phyloP scores from a whole-genome alignment of 1,284 basidiomycete species.

The Rugosomyces carneus region DNA sequence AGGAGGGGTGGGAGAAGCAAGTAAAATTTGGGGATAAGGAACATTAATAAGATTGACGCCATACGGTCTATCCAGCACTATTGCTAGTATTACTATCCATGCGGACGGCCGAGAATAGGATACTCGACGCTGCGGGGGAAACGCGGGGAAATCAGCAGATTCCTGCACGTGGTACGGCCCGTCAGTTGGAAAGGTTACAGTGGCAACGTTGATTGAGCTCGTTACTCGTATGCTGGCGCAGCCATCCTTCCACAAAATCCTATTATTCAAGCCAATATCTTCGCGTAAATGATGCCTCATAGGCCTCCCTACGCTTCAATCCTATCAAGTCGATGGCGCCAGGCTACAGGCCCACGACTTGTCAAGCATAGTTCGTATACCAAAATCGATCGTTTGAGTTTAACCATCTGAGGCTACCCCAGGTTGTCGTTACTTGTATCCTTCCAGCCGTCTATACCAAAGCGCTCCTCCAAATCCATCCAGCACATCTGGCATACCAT shows the following conservation, averaged over 20 bases:
- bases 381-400: slow-evolving; percentile 3
- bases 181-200: slow-evolving; percentile 4
- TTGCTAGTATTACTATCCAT: neutral
- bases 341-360: slow-evolving; percentile 6
- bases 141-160: slow-evolving; percentile 10
- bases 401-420: neutral
- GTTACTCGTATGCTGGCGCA: slow-evolving; percentile 7
- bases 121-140: neutral
- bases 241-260: neutral
- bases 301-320: slow-evolving; percentile 25
- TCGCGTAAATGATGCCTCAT: slow-evolving; percentile 24
- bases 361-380: slow-evolving; percentile 13
- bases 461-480: slow-evolving; percentile 20
- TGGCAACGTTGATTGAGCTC: neutral
- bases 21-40: too few relatives aligned
- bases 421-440: slow-evolving; percentile 30
- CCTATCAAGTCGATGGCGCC: slow-evolving; percentile 19
- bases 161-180: slow-evolving; percentile 12
- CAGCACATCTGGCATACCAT: slow-evolving; percentile 50
- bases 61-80: too few relatives aligned
- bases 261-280: slow-evolving; percentile 4
- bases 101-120: too few relatives aligned
- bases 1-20: slow-evolving; percentile 16
- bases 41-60: too few relatives aligned
- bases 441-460: slow-evolving; percentile 22